These are phyloP conservation scores for Cladorrhinum sp. DNA, from an alignment of 2,329 filamentous ascomycete species.

Conservation along the genomic window DNA sequence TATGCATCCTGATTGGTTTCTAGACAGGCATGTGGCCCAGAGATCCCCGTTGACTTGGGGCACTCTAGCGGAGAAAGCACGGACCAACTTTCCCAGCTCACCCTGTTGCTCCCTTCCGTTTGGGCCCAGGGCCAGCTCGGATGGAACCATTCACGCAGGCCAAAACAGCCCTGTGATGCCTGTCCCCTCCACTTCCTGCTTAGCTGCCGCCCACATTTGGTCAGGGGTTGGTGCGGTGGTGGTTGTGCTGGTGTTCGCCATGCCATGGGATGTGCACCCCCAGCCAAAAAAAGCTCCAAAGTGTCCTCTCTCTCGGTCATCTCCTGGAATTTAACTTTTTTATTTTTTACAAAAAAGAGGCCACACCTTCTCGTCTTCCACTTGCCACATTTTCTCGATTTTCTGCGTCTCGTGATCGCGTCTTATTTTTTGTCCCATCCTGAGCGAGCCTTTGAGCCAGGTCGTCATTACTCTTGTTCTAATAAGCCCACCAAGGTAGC, in stretches of 20 bases:
- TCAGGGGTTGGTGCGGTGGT: neutral
- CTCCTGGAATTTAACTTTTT: slow-evolving; percentile 3
- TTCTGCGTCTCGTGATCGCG: slow-evolving; percentile 10
- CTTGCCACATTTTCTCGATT: slow-evolving; percentile 9
- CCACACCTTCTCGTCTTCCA: neutral
- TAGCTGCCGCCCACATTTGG: too few relatives aligned
- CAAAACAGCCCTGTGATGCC: slow-evolving; percentile 20
- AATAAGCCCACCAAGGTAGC: neutral
- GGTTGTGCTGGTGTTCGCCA: neutral
- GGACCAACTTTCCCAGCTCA: slow-evolving; percentile 4
- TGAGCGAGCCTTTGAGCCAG: neutral
- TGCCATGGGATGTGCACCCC: neutral
- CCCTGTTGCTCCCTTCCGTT: neutral
- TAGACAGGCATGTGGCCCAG: slow-evolving; percentile 17
- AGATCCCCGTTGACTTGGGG: neutral
- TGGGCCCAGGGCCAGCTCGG: neutral
- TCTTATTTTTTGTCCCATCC: neutral
- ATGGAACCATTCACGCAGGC: neutral
- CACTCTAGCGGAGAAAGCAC: slow-evolving; percentile 11
- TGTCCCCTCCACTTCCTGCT: too few relatives aligned
- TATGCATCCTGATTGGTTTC: slow-evolving; percentile 18
- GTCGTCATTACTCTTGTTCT: slow-evolving; percentile 5
- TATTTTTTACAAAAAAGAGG: neutral
- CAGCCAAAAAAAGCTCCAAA: slow-evolving; percentile 11
- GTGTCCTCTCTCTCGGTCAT: slow-evolving; percentile 13